Conservation (phyloP, 1,139 yeast genomes). For the Diutina scorzettiae region DNA sequence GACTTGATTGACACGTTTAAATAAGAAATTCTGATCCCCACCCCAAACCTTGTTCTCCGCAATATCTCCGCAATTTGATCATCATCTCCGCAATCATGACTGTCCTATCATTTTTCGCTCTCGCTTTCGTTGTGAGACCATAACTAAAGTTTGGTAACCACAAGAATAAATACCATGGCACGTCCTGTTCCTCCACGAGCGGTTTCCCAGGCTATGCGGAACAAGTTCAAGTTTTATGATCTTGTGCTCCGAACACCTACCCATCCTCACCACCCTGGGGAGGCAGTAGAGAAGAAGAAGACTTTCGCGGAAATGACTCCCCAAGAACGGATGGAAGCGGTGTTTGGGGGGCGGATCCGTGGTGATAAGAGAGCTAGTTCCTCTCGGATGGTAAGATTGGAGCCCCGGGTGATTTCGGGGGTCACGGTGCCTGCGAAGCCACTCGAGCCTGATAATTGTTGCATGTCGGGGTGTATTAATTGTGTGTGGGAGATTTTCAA, state of each 20-base stretch:
- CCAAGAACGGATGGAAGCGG: constrained; percentile 36
- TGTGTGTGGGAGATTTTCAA: constrained; percentile 94
- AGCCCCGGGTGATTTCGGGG: constrained; percentile 49
- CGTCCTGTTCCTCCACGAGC: constrained; percentile 2
- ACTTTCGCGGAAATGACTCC: constrained; percentile 16
- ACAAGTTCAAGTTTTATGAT: constrained; percentile 3
- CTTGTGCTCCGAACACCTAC: constrained; percentile 2
- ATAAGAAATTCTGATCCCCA: too few relatives aligned
- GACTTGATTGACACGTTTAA: too few relatives aligned
- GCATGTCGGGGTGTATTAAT: constrained; percentile 94
- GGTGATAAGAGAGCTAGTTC: constrained; percentile 39
- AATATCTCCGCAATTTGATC: too few relatives aligned
- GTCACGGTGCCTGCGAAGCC: constrained; percentile 71
- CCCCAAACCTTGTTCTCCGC: too few relatives aligned
- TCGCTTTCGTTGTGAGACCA: too few relatives aligned
- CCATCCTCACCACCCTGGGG: constrained; percentile 3
- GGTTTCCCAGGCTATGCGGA: background rate
- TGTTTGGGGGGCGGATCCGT: constrained; percentile 48
- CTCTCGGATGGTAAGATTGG: constrained; percentile 34
- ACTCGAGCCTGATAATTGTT: constrained; percentile 85
- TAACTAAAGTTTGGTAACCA: too few relatives aligned
- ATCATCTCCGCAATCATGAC: too few relatives aligned
- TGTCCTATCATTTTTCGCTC: too few relatives aligned
- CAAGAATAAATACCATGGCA: too few relatives aligned
- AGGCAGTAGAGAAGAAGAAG: background rate